These are phyloP conservation scores for Aegilops bicornis DNA, from an alignment of 176 grass and related monocot species.

Conservation along the genomic window DNA sequence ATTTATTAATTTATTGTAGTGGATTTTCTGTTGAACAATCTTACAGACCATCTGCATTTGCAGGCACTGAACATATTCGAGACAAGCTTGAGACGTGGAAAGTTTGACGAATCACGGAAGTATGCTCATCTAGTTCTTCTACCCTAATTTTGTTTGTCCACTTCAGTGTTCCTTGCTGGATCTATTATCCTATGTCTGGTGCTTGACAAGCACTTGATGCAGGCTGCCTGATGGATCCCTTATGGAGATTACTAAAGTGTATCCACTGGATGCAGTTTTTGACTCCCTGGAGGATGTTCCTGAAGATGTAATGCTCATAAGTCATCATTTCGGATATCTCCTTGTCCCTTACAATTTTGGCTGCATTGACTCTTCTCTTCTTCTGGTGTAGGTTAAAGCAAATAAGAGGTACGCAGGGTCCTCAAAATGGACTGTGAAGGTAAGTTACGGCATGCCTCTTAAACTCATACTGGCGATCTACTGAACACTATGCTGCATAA, in stretches of 20 bases:
- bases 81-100: constrained; percentile 33
- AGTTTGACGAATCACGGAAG: constrained; percentile 36
- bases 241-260: constrained; percentile 93
- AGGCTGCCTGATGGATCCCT: constrained; percentile 91
- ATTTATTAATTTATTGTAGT: neutral
- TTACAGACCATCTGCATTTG: neutral
- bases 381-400: constrained; percentile 54
- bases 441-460: constrained; percentile 25
- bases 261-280: constrained; percentile 91
- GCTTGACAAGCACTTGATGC: constrained; percentile 30
- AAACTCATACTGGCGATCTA: neutral
- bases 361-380: neutral
- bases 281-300: constrained; percentile 91
- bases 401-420: constrained; percentile 94
- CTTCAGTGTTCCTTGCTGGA: constrained; percentile 5
- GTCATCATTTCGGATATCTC: constrained; percentile 13
- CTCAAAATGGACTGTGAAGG: constrained; percentile 97
- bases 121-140: constrained; percentile 2
- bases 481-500: neutral
- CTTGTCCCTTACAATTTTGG: neutral
- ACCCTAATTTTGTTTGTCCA: constrained; percentile 1
- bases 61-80: constrained; percentile 49
- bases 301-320: constrained; percentile 66
- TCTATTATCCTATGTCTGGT: neutral
- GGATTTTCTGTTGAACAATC: neutral